Percentiles rank a stretch among this genome's conserved stretches.
phyloP scores from a whole-genome alignment of 192 early-diverging fungal genomes.

The Umbelopsis sp. region DNA sequence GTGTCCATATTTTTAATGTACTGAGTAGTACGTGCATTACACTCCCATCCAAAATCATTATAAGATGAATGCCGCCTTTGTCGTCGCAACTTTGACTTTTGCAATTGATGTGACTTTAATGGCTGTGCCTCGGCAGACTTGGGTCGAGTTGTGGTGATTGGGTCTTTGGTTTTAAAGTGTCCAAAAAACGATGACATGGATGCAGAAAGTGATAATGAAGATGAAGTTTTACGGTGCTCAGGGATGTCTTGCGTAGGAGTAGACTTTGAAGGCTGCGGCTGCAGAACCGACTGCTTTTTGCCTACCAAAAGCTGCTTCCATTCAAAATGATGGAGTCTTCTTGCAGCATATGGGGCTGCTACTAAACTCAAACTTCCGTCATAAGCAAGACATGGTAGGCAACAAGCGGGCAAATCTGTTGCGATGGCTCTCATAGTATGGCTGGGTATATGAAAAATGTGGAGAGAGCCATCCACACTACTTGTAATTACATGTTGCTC shows the following conservation, averaged over 20 bases:
- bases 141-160: neutral
- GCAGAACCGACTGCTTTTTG: neutral
- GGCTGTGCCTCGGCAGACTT: neutral
- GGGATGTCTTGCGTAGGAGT: neutral
- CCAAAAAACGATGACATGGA: conserved; percentile 19
- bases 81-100: conserved; percentile 1
- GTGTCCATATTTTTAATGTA: conserved; percentile 26
- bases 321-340: conserved; percentile 30
- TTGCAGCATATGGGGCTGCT: conserved; percentile 27
- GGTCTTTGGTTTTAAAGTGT: conserved; percentile 3
- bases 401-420: conserved; percentile 21
- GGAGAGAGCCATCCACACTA: conserved; percentile 31
- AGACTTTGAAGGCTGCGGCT: neutral
- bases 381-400: conserved; percentile 33
- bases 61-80: conserved; percentile 36
- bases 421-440: conserved; percentile 13
- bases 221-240: neutral
- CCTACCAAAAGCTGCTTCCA: conserved; percentile 21
- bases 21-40: conserved; percentile 32
- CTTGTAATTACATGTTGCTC: conserved; percentile 33
- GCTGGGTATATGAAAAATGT: conserved; percentile 31
- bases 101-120: neutral
- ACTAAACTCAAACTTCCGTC: conserved; percentile 29
- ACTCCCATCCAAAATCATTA: conserved; percentile 41
- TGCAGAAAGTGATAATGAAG: neutral